Conservation (phyloP, 2,329 filamentous ascomycete genomes). For the Pseudogymnoascus sp. region DNA sequence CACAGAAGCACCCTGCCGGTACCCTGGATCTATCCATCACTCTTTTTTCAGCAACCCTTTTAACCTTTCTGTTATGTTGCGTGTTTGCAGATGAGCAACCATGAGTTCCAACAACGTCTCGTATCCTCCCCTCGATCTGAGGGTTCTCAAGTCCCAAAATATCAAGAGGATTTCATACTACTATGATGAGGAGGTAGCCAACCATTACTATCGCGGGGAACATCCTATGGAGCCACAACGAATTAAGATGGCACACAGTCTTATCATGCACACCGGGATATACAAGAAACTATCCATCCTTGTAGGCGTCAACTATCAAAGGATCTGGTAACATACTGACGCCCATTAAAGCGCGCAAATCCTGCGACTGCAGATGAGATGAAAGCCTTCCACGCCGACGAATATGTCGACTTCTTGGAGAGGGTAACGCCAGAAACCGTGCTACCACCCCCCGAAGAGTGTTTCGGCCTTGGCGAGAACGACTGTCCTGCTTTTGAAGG, state of each 20-base stretch:
- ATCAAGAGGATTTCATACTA: slow-evolving; percentile 93
- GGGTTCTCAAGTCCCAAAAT: not conserved
- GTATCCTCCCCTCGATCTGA: not conserved
- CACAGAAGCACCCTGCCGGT: not conserved
- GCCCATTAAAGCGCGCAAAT: slow-evolving; percentile 59
- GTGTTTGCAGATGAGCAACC: not conserved
- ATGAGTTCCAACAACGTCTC: not conserved
- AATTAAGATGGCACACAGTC: slow-evolving; percentile 86
- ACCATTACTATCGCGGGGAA: slow-evolving; percentile 95
- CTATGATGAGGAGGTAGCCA: slow-evolving; percentile 96
- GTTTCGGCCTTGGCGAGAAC: slow-evolving; percentile 88
- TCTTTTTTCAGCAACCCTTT: not conserved
- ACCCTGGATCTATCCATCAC: not conserved
- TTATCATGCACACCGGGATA: slow-evolving; percentile 92
- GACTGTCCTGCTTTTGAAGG: slow-evolving; percentile 99
- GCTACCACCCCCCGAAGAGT: slow-evolving; percentile 85
- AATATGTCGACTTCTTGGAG: slow-evolving; percentile 91
- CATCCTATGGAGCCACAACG: slow-evolving; percentile 99
- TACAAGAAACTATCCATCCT: slow-evolving; percentile 97
- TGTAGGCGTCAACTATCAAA: slow-evolving; percentile 46
- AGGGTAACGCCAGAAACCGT: slow-evolving; percentile 98
- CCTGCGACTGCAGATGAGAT: slow-evolving; percentile 85
- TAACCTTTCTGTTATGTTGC: not conserved
- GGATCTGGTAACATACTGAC: not conserved
- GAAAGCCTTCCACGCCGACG: slow-evolving; percentile 86